phyloP scores from a whole-genome alignment of 306 rosid genomes.

The Inga oerstediana region DNA sequence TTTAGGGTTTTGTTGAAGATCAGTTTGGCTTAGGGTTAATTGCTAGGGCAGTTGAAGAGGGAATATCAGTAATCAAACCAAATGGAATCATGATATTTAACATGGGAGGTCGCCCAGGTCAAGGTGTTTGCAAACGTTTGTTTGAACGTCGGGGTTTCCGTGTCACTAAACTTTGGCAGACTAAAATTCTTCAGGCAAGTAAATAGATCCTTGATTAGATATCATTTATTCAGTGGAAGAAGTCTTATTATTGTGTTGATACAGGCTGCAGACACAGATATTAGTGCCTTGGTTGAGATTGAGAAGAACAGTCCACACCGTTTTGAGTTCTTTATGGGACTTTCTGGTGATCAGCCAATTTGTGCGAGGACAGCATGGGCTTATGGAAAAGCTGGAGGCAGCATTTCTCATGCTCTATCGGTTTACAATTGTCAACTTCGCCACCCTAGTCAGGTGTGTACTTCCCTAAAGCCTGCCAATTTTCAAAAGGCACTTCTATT shows the following conservation, averaged over 20 bases:
- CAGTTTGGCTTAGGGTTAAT: constrained; percentile 96
- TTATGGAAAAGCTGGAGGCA: constrained; percentile 88
- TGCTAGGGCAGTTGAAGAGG: constrained; percentile 99
- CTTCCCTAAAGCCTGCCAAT: constrained; percentile 34
- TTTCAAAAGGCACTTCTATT: constrained; percentile 29
- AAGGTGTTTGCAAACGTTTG: constrained; percentile 84
- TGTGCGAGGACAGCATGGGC: constrained; percentile 99
- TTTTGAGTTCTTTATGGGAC: constrained; percentile 99
- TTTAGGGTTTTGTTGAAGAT: constrained; percentile 98
- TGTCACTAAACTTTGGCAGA: constrained; percentile 93
- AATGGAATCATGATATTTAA: constrained; percentile 93
- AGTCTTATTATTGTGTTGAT: constrained; percentile 39
- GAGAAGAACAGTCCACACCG: constrained; percentile 99
- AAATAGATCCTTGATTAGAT: constrained; percentile 23
- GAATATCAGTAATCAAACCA: constrained; percentile 86
- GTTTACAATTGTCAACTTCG: constrained; percentile 97
- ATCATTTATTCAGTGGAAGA: constrained; percentile 24
- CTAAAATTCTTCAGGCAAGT: constrained; percentile 91
- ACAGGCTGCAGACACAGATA: constrained; percentile 97
- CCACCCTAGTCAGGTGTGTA: constrained; percentile 83
- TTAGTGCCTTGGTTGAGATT: constrained; percentile 93
- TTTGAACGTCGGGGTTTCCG: constrained; percentile 95
- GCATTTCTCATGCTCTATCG: constrained; percentile 93
- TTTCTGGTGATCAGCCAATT: constrained; percentile 92
- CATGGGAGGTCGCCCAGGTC: constrained; percentile 99